Evolutionary conservation across 805 yeast species (phyloP), one percentile per base, ranked within the genome.

Genomic region (Brettanomyces naardenensis): DNA sequence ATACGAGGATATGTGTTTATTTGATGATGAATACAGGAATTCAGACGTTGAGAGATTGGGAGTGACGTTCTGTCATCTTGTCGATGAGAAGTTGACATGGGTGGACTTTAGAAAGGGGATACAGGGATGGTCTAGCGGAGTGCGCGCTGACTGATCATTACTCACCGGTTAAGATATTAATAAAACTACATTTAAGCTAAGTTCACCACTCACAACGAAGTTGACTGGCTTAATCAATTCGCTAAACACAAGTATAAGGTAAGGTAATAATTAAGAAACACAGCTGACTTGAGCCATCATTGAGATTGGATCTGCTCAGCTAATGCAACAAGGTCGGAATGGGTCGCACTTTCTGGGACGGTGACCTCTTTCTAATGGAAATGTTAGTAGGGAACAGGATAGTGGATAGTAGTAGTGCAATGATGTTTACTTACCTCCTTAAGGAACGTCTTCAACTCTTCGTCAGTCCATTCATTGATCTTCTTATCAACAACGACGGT

Each of bases 11-110:
- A 68, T 84, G 62, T 57, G 69, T n/a, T 61, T 62, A 2, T 87
- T 75, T 50, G 95, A 87, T 53, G 95, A 87, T 55, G 95, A 87
- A 56, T 50, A 61, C 39, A 67, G 95, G 45, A 87, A 87, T 52
- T 69, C 61, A 43, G 95, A 87, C 47, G 95, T 87, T 4, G 80
- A 75, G 49, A 49, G 57, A 19, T 66, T 82, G 13, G 88, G 88
- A 4, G 86, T 85, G 20, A 69, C 73, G 37, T 87, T 87, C 56
- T 73, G 75, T 13, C 72, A 76, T 51, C 72, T 87, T 6, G 64
- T 64, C 6, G 73, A 78, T 48, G 80, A 79, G 31, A 61, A 63
- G 1, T 66, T 81, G 25, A 74, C 78, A 1, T 66, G 78, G 67
- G 48, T 59, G 15, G 51, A 73, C n/a, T 79, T 75, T 45, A 66